Percentiles rank a stretch among this genome's conserved stretches.
These are phyloP conservation scores for Clarireedia paspali DNA, from an alignment of 2,329 filamentous ascomycete species.

Conservation along the genomic window DNA sequence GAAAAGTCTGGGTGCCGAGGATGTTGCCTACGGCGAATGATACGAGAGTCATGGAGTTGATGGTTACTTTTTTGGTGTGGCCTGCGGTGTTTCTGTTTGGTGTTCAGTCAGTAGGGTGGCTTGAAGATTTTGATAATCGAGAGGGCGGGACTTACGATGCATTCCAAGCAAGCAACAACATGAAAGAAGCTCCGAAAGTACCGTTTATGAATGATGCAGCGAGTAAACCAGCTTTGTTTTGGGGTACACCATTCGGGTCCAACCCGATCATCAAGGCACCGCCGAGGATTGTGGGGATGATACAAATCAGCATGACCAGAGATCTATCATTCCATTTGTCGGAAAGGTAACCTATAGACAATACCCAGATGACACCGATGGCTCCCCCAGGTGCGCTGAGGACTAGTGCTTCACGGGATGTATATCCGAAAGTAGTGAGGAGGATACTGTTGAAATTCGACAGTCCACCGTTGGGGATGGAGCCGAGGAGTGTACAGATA, in stretches of 20 bases:
- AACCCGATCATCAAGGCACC: too few species aligned
- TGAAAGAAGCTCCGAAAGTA: not conserved
- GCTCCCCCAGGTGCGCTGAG: conserved; percentile 44
- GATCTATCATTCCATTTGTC: not conserved
- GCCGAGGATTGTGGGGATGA: too few species aligned
- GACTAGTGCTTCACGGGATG: conserved; percentile 18
- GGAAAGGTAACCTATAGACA: conserved; percentile 42
- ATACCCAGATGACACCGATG: conserved; percentile 44
- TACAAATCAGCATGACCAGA: too few species aligned
- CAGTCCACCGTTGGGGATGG: conserved; percentile 31
- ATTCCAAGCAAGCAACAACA: conserved; percentile 45
- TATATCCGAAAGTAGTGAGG: conserved; percentile 31
- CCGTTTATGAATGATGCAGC: too few species aligned
- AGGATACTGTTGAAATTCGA: conserved; percentile 35
- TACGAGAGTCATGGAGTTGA: conserved; percentile 39
- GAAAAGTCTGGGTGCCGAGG: conserved; percentile 31
- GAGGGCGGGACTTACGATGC: conserved; percentile 43
- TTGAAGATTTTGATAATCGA: conserved; percentile 40
- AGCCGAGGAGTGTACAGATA: conserved; percentile 21
- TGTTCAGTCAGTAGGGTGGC: conserved; percentile 6
- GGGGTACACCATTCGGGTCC: too few species aligned
- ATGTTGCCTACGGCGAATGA: conserved; percentile 45
- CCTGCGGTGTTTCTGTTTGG: conserved; percentile 37
- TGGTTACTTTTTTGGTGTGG: conserved; percentile 41
- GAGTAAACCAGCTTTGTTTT: too few species aligned